Evolutionary conservation across 2,329 filamentous ascomycete species (phyloP).

Genomic region (Exophiala sp.): DNA sequence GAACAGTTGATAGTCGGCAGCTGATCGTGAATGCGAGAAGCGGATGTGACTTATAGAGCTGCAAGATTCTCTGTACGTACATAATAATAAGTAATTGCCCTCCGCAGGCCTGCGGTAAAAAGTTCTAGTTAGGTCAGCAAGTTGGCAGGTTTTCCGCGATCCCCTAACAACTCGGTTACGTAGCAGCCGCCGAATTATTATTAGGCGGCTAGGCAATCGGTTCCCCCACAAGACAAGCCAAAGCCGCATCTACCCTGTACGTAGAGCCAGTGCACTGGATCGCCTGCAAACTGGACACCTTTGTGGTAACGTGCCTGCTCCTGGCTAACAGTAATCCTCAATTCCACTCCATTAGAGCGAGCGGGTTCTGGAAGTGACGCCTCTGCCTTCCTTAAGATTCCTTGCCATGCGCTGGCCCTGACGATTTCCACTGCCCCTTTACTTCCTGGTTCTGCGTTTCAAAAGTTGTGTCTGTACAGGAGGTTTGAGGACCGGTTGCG

Average conservation of each 20-base stretch:
- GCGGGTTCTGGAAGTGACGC: not conserved
- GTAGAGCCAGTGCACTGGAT: not conserved
- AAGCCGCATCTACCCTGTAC: not conserved
- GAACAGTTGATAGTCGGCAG: too few species aligned
- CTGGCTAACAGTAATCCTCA: too few species aligned
- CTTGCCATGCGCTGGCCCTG: slow-evolving; percentile 15
- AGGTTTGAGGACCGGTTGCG: not conserved
- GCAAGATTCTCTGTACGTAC: not conserved
- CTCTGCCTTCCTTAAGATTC: not conserved
- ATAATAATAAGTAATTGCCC: too few species aligned
- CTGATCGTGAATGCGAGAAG: too few species aligned
- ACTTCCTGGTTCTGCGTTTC: not conserved
- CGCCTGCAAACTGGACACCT: slow-evolving; percentile 6
- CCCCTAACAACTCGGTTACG: not conserved
- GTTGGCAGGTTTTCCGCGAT: slow-evolving; percentile 1
- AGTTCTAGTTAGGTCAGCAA: too few species aligned
- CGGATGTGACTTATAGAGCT: too few species aligned
- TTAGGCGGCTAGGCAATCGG: not conserved
- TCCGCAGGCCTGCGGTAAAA: not conserved
- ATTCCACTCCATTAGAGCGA: not conserved
- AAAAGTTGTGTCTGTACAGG: not conserved
- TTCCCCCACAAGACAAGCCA: slow-evolving; percentile 3
- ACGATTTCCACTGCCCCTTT: not conserved
- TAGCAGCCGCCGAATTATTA: too few species aligned
- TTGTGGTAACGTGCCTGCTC: not conserved